Base-by-base conservation (phyloP, 176 grass and related monocot genomes). In the Areca catechu region DNA sequence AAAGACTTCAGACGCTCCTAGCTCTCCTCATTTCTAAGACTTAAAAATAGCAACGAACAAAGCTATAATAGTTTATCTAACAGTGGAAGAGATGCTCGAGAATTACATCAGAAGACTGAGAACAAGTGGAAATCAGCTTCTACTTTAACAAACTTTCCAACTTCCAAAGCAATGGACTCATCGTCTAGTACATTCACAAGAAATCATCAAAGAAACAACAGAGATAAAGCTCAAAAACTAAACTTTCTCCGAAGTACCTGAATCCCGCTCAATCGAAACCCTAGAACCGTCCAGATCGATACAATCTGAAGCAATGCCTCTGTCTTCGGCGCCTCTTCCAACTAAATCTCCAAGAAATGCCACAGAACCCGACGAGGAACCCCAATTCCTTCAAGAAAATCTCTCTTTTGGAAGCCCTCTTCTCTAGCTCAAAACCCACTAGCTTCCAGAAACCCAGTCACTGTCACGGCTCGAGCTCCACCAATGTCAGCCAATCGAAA, bases 161-260 rank as follows among this genome's bases (percentile, higher is more conserved):
- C 23, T 9, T 60, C 29, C 17, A 30, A 60, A 25, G 14, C 17
- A n/a, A 28, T 30, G 16, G 17, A 60, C 57, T 60, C 57, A 60
- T 29, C 30, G 14, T 28, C 16, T 34, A 25, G 18, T 29, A 30
- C 23, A 28, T 60, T 10, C 24, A 60, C n/a, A 25, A 19, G 57
- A 60, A 28, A 60, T n/a, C 57, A 18, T 60, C 16, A 29, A 18
- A 60, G n/a, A 25, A 16, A 60, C 27, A 60, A 24, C 5, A 34
- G 25, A 34, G 17, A 60, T 18, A 3, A 19, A 19, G 27, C 27
- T 37, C 17, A 60, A 60, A 60, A 37, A 0, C 24, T 2, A 30
- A 34, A 12, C 57, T 60, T 18, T 60, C 25, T 60, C 24, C 25
- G 23, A 60, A 60, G 24, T 37, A 60, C 57, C 57, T 60, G 57